Evolutionary conservation across 192 early-diverging fungal species (phyloP).

Genomic region (Coemansia sp.): DNA sequence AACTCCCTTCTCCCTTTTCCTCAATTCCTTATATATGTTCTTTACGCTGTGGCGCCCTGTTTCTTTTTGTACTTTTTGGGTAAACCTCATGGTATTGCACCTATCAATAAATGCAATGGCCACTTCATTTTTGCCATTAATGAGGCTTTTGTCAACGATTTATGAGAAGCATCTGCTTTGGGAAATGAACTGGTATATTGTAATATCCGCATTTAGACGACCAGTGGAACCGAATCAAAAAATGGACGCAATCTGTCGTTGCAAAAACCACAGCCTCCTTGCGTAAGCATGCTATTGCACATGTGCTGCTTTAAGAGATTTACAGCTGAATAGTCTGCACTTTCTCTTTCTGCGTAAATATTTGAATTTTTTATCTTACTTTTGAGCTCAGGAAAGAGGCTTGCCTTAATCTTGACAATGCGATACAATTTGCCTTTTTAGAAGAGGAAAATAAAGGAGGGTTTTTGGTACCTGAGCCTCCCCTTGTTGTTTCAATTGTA

Average conservation of each 20-base stretch:
- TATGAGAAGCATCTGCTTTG: background rate
- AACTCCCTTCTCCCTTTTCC: background rate
- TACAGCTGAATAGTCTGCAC: background rate
- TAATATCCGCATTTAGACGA: background rate
- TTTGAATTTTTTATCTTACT: background rate
- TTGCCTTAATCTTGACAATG: background rate
- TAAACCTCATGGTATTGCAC: background rate
- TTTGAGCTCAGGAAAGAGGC: background rate
- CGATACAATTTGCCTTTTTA: background rate
- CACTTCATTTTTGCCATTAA: background rate
- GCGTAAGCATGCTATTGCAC: background rate
- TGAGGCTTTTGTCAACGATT: background rate
- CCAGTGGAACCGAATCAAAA: background rate
- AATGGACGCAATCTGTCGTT: background rate
- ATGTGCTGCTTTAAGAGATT: background rate
- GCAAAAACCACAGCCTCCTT: conserved; percentile 2
- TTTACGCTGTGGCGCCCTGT: background rate
- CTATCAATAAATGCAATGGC: background rate
- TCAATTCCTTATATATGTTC: background rate
- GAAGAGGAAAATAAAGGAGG: background rate
- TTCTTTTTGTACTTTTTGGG: background rate
- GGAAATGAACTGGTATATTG: background rate
- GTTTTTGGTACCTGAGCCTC: conserved; percentile 9
- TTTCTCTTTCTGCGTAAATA: background rate
- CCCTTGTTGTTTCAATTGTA: background rate